These are phyloP conservation scores for Mycena vulgaris DNA, from an alignment of 768 basidiomycete genomes.

Conservation along the genomic window DNA sequence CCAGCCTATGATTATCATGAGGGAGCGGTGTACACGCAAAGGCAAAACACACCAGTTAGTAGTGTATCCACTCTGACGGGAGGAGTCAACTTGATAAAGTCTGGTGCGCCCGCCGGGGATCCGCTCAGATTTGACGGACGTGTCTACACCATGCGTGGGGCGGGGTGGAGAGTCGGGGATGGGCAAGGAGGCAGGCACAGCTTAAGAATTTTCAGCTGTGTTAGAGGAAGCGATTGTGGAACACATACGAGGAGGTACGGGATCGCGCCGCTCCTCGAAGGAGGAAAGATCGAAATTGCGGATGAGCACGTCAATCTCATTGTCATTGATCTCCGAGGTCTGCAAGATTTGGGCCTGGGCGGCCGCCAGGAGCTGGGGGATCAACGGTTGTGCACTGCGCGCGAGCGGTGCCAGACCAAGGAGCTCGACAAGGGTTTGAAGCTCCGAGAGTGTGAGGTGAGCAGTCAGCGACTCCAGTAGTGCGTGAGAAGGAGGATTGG, in stretches of 20 bases:
- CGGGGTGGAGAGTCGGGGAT: no score
- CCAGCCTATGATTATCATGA: not conserved
- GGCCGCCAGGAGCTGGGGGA: not conserved
- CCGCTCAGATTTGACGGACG: no score
- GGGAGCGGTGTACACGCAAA: not conserved
- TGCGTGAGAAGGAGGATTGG: not conserved
- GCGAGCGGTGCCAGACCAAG: not conserved
- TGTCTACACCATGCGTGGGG: no score
- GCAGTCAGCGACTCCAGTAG: not conserved
- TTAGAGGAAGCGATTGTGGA: not conserved
- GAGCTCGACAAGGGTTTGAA: not conserved
- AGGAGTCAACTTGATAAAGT: no score
- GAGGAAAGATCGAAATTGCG: not conserved
- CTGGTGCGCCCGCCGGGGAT: no score
- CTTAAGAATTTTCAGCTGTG: not conserved
- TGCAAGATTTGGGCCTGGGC: not conserved
- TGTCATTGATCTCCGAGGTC: not conserved
- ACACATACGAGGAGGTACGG: no score
- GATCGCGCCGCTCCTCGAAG: not conserved
- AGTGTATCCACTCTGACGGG: not conserved
- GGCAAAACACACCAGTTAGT: not conserved
- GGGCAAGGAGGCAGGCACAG: no score
- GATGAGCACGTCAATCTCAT: not conserved
- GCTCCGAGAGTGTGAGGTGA: not conserved
- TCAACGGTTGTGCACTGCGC: not conserved